Conservation (phyloP, 768 basidiomycete genomes). For the Rhizopogon vinicolor region DNA sequence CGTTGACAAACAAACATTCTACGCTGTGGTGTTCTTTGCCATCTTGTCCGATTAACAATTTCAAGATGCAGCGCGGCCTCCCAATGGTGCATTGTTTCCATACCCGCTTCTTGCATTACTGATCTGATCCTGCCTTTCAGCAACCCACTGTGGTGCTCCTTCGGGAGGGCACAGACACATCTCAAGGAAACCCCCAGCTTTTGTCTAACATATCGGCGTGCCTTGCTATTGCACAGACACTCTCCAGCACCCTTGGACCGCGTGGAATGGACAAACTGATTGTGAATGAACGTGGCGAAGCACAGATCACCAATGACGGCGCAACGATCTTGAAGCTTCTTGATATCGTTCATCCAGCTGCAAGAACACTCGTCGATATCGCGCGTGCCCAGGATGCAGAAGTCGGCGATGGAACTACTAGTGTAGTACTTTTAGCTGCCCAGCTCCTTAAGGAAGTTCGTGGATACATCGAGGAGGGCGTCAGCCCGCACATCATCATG, state of each 20-base stretch:
- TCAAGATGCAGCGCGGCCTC: constrained; percentile 80
- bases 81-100: constrained; percentile 54
- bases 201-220: constrained; percentile 97
- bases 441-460: constrained; percentile 93
- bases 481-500: constrained; percentile 97
- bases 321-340: constrained; percentile 97
- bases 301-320: constrained; percentile 99
- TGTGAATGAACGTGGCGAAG: constrained; percentile 88
- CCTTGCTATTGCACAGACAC: constrained; percentile 86
- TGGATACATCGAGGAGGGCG: constrained; percentile 91
- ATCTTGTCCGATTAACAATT: constrained; percentile 6
- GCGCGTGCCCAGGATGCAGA: constrained; percentile 98
- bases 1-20: neutral
- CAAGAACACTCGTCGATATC: constrained; percentile 96
- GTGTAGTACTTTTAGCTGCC: constrained; percentile 90
- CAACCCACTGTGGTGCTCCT: constrained; percentile 98
- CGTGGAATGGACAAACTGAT: constrained; percentile 99
- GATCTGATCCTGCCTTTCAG: constrained; percentile 36
- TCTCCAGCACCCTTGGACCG: constrained; percentile 94
- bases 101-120: neutral
- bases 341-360: constrained; percentile 97
- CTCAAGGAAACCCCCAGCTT: constrained; percentile 89
- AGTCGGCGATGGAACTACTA: constrained; percentile 97
- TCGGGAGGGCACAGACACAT: constrained; percentile 93
- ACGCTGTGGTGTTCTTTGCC: neutral